Base-by-base conservation (phyloP, 495 filamentous ascomycete species). In the Recurvomyces mirabilis region DNA sequence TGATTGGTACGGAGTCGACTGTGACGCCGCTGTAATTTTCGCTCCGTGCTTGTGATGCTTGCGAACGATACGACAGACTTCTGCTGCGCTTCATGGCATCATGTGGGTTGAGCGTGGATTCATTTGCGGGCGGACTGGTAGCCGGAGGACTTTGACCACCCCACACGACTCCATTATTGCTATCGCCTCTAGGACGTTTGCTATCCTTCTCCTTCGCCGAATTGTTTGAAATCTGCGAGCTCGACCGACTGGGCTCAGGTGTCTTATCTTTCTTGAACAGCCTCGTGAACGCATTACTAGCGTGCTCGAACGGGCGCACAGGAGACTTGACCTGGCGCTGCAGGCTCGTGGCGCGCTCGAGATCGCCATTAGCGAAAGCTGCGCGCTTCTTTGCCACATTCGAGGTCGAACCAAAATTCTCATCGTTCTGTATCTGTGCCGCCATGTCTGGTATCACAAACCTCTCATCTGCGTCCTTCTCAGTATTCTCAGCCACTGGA, bases 301-400 rank as follows among this genome's bases (percentile, higher is more conserved):
- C 51, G 37, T 49, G 51, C 22, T 54, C 51, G 33, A 54, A 54
- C 13, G 51, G 34, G 28, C 51, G 51, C 2, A 54, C 51, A 19
- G 51, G 38, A 35, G 22, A n/a, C 46, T 46, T 54, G 30, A 30
- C 34, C 23, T 49, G 46, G 22, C 35, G 38, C 15, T 49, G 47
- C 25, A 54, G 26, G 15, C 17, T 29, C 6, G 23, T 20, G 10
- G 28, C 18, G 13, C 42, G 41, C 28, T 54, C 46, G 22, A 45
- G 31, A 12, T 49, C 41, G 23, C 22, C 24, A 23, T 35, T 45
- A 7, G 42, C 18, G 35, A 49, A 46, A 13, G 51, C 51, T 4
- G 51, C 41, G 14, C 51, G 45, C 41, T 54, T 49, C 46, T 41
- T 44, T 5, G 41, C 28, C 17, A 36, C 29, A n/a, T 28, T 28